phyloP scores from a whole-genome alignment of 257 asterid species.

The Eustoma russellianum region DNA sequence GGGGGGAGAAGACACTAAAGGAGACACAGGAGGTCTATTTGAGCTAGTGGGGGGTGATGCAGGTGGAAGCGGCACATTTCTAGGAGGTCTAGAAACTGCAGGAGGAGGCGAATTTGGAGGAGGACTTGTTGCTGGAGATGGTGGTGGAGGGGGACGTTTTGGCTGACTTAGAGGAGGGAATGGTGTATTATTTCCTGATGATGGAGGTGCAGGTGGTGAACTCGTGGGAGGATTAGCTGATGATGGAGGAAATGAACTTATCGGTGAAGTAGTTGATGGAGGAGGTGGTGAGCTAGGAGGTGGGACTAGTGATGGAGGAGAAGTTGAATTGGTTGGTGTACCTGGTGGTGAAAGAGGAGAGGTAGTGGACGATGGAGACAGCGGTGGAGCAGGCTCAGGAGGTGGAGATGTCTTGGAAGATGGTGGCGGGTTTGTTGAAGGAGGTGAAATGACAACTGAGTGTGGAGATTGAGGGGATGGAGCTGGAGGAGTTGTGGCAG shows the following conservation, averaged over 20 bases:
- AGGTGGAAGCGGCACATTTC: not conserved
- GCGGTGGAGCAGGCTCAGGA: slow-evolving; percentile 9
- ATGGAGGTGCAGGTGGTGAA: slow-evolving; percentile 43
- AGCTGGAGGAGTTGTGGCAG: not conserved
- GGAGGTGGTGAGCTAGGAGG: slow-evolving; percentile 36
- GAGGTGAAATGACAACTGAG: slow-evolving; percentile 35
- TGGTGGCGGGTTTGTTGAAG: slow-evolving; percentile 20
- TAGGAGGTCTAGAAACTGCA: slow-evolving; percentile 13
- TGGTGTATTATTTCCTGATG: slow-evolving; percentile 21
- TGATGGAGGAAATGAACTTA: slow-evolving; percentile 31
- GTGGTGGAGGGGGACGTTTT: slow-evolving; percentile 11
- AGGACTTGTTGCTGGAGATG: slow-evolving; percentile 11
- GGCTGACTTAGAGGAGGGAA: slow-evolving; percentile 47
- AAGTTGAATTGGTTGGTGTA: slow-evolving; percentile 17
- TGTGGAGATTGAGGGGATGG: slow-evolving; percentile 4
- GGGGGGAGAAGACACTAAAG: slow-evolving; percentile 10
- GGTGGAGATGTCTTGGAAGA: slow-evolving; percentile 24
- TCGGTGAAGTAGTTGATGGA: slow-evolving; percentile 16
- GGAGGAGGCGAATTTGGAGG: slow-evolving; percentile 16
- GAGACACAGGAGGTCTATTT: slow-evolving; percentile 14
- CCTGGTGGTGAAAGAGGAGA: slow-evolving; percentile 22
- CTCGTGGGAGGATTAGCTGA: slow-evolving; percentile 21
- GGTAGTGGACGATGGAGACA: slow-evolving; percentile 8
- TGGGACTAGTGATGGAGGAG: slow-evolving; percentile 23
- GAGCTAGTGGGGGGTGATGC: slow-evolving; percentile 11